A percentile compares a stretch with the other conserved stretches of the same genome.
These are phyloP conservation scores for Verticillium zaregamsianum DNA, from an alignment of 2,329 filamentous ascomycete species.

Conservation along the genomic window DNA sequence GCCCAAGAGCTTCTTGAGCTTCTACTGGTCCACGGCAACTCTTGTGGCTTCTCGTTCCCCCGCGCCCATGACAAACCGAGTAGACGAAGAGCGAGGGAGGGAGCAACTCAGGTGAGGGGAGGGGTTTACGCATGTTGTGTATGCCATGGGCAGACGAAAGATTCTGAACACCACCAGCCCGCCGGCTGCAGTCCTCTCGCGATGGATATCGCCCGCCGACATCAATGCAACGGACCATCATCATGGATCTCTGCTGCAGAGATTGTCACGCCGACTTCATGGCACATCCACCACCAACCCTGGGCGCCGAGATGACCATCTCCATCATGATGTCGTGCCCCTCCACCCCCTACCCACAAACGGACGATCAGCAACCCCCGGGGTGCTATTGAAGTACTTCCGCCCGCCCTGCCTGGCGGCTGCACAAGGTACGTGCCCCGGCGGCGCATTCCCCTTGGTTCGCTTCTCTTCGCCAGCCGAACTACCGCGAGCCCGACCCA, in stretches of 20 bases:
- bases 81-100: neutral
- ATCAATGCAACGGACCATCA: neutral
- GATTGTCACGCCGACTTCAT: neutral
- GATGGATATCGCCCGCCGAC: neutral
- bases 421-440: neutral
- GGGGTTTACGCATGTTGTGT: neutral
- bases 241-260: neutral
- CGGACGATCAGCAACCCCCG: neutral
- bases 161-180: neutral
- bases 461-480: neutral
- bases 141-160: neutral
- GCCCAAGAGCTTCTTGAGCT: conserved; percentile 1
- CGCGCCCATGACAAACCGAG: neutral
- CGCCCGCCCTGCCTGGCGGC: neutral
- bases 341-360: neutral
- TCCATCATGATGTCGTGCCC: neutral
- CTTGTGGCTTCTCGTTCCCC: neutral
- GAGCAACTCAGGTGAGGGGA: neutral
- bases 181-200: neutral
- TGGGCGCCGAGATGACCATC: neutral
- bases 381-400: neutral
- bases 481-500: neutral
- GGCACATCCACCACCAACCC: neutral
- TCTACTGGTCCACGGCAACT: neutral
- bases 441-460: neutral